Base-by-base conservation (phyloP, 208 protist genomes). In the Leishmania aethiopica region DNA sequence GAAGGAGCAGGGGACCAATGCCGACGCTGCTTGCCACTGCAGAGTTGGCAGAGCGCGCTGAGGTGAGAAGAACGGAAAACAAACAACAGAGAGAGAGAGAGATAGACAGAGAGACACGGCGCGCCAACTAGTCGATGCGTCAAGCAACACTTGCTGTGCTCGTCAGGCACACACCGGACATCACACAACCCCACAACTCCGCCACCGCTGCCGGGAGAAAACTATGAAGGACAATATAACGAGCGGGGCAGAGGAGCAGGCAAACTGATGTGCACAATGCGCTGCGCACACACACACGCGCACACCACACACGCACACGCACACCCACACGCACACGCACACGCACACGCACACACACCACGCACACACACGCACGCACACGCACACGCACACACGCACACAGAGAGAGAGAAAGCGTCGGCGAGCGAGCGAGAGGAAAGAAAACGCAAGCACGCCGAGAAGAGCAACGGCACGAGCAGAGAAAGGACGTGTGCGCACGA, bases 141-240 rank as follows among this genome's bases (percentile, higher is more conserved):
- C 8, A 37, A 35, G 57, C 42, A 49, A 19, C 10, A 51, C 25
- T 15, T 11, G 55, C 37, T 35, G 11, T 40, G 51, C 55, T 7
- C 32, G 32, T 28, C 10, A 42, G 25, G 55, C 25, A n/a, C 55
- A 59, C 55, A 11, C 45, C 45, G 45, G 45, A 49, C 45, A 49
- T 11, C 45, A 49, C 45, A 49, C 0, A 49, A 8, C 45, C 45
- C 0, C 5, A 49, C 45, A 49, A 49, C 45, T 49, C 10, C 10
- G 45, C 45, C 45, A 49, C 45, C 45, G 45, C 45, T 49, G 45
- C 45, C 5, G 45, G 7, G 8, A 62, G 45, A 59, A n/a, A 60
- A 35, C 49, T 40, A 76, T 60, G 1, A 78, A 74, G 55, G 51
- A 78, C 59, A 81, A 78, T 37, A 64, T 64, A 71, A 17, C 55